Base-by-base conservation (phyloP, 208 protist species). In the Crithidia bombi region DNA sequence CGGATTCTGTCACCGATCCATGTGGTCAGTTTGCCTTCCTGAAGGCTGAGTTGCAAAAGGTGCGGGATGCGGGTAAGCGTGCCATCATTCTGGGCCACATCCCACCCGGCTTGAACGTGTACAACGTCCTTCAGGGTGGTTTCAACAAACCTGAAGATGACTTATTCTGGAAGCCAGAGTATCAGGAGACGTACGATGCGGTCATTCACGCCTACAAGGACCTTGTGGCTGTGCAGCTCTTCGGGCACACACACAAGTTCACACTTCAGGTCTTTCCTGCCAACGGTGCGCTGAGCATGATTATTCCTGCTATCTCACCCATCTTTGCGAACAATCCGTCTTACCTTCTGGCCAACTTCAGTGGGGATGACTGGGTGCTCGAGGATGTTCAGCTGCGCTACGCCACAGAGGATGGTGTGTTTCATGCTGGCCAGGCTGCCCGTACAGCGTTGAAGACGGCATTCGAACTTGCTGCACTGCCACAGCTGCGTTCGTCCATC, bases 81-180 rank as follows among this genome's bases (percentile, higher is more conserved):
- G 89, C 85, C 5, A 83, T 96, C 47, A 82, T 96, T 33, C n/a
- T 94, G 14, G 82, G 85, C 17, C 91, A 96, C 66, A 85, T 94
- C 36, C 91, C 91, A 6, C 87, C 91, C 1, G 76, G 73, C 17
- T 33, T 85, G 15, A 64, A 68, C 52, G 9, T 36, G 9, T 68
- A 69, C 52, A 32, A 47, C 25, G 61, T 75, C 26, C 61, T 75
- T 3, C 21, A 56, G 0, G 33, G 36, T 12, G 69, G 69, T 10
- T 90, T 89, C 43, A 63, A 38, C 3, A 72, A 50, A 3, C 71
- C 57, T 28, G 19, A 59, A 38, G 28, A 68, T 2, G 80, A 89
- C 52, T 79, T 89, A 79, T 90, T 83, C 71, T 96, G 88, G 87
- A 88, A 90, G 61, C 58, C 81, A 17, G 26, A 28, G 5, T 96